Conservation (phyloP, 2,329 filamentous ascomycete genomes). For the Fusarium tanahbumbuense region DNA sequence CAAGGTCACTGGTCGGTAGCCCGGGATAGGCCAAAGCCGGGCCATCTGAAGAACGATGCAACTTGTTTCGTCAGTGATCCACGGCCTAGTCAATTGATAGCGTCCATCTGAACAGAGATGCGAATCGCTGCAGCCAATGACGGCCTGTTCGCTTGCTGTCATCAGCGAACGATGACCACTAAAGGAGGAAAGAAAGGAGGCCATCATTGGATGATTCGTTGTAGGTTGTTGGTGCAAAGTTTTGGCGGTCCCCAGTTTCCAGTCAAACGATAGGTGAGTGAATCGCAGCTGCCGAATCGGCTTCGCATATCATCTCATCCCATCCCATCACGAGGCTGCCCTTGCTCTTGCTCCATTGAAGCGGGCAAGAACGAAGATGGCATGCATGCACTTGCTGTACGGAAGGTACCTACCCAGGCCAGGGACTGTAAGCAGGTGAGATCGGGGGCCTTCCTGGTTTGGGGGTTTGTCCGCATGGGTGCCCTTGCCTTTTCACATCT, state of each 20-base stretch:
- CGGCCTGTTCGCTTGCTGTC: slow-evolving; percentile 6
- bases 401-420: not conserved
- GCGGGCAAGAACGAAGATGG: slow-evolving; percentile 17
- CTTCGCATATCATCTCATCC: slow-evolving; percentile 2
- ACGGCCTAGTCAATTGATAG: slow-evolving; percentile 30
- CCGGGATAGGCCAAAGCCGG: slow-evolving; percentile 37
- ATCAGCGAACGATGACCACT: slow-evolving; percentile 8
- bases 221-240: slow-evolving; percentile 23
- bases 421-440: slow-evolving; percentile 28
- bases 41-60: slow-evolving; percentile 32
- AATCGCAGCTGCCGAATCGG: slow-evolving; percentile 3
- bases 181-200: slow-evolving; percentile 9
- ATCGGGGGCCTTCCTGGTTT: slow-evolving; percentile 30
- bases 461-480: slow-evolving; percentile 15
- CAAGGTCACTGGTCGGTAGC: slow-evolving; percentile 32
- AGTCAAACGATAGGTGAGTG: slow-evolving; percentile 16
- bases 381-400: slow-evolving; percentile 13
- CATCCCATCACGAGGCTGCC: slow-evolving; percentile 6
- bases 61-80: slow-evolving; percentile 43
- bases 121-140: slow-evolving; percentile 24
- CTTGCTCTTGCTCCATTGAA: not conserved
- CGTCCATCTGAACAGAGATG: slow-evolving; percentile 15
- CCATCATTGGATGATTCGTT: slow-evolving; percentile 20
- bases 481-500: slow-evolving; percentile 9
- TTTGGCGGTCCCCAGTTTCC: slow-evolving; percentile 11